A percentile compares a stretch with the other conserved stretches of the same genome.
phyloP scores from a whole-genome alignment of 2,329 filamentous ascomycete species.

The Phialemoniopsis sp. region DNA sequence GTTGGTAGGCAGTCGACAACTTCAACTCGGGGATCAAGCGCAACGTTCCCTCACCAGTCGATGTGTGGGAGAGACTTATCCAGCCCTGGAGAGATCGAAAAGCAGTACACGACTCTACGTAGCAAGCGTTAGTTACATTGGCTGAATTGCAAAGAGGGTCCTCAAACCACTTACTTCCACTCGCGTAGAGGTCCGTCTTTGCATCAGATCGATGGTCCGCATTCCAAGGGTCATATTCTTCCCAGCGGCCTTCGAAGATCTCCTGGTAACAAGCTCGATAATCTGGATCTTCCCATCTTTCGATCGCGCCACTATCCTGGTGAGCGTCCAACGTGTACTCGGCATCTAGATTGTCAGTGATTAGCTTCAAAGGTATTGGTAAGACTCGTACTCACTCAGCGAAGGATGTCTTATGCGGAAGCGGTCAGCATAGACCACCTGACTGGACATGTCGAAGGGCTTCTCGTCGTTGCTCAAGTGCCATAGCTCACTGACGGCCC shows the following conservation, averaged over 20 bases:
- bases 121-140: slow-evolving; percentile 17
- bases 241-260: slow-evolving; percentile 63
- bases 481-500: slow-evolving; percentile 5
- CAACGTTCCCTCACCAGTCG: slow-evolving; percentile 61
- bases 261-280: slow-evolving; percentile 55
- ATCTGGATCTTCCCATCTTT: slow-evolving; percentile 52
- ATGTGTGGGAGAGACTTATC: slow-evolving; percentile 59
- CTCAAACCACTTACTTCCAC: slow-evolving; percentile 5
- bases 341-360: slow-evolving; percentile 8
- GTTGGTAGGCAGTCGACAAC: slow-evolving; percentile 61
- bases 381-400: slow-evolving; percentile 39
- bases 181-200: slow-evolving; percentile 15
- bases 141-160: neutral
- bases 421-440: slow-evolving; percentile 17
- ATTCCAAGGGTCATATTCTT: slow-evolving; percentile 65
- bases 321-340: slow-evolving; percentile 54
- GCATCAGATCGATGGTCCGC: slow-evolving; percentile 29
- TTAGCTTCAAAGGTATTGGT: neutral
- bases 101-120: slow-evolving; percentile 57
- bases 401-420: slow-evolving; percentile 18
- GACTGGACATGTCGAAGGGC: slow-evolving; percentile 11
- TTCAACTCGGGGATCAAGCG: slow-evolving; percentile 64
- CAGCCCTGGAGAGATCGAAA: slow-evolving; percentile 70
- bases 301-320: slow-evolving; percentile 49
- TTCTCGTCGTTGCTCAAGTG: neutral